phyloP scores from a whole-genome alignment of 208 protist species.

The Acanthamoeba royreba region DNA sequence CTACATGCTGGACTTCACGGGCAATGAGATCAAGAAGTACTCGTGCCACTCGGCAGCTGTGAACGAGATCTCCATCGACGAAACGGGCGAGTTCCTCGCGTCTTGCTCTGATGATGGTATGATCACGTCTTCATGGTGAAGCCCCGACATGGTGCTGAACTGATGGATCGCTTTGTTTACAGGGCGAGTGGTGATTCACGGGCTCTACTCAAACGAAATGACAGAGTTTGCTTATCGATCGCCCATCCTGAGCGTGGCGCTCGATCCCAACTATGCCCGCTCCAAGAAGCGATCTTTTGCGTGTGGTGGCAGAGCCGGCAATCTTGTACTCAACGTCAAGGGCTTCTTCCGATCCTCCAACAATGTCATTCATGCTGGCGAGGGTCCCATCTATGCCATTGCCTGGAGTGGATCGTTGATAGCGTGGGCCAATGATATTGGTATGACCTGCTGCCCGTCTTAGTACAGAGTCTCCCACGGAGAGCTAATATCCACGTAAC shows the following conservation, averaged over 20 bases:
- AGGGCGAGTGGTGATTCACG: slow-evolving; percentile 76
- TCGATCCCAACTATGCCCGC: slow-evolving; percentile 78
- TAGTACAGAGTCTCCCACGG: no score
- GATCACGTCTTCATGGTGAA: no score
- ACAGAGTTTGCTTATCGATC: slow-evolving; percentile 59
- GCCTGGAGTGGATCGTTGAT: slow-evolving; percentile 75
- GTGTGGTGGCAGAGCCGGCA: slow-evolving; percentile 76
- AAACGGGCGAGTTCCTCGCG: slow-evolving; percentile 81
- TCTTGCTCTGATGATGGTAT: slow-evolving; percentile 82
- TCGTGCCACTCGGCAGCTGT: slow-evolving; percentile 69
- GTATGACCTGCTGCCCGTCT: no score
- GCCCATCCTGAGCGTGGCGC: slow-evolving; percentile 75
- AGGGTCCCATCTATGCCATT: slow-evolving; percentile 80
- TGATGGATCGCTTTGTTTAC: background rate
- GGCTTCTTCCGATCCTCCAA: slow-evolving; percentile 72
- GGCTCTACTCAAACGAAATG: slow-evolving; percentile 53
- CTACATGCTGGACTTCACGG: slow-evolving; percentile 80
- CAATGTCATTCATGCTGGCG: slow-evolving; percentile 76
- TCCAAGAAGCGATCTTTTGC: slow-evolving; percentile 71
- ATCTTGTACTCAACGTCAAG: slow-evolving; percentile 77
- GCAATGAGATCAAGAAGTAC: slow-evolving; percentile 77
- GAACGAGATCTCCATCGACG: slow-evolving; percentile 79
- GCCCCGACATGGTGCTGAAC: no score
- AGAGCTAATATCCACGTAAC: no score
- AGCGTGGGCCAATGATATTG: slow-evolving; percentile 83